Base-by-base conservation (phyloP, 495 filamentous ascomycete genomes). In the Talaromyces ruber region DNA sequence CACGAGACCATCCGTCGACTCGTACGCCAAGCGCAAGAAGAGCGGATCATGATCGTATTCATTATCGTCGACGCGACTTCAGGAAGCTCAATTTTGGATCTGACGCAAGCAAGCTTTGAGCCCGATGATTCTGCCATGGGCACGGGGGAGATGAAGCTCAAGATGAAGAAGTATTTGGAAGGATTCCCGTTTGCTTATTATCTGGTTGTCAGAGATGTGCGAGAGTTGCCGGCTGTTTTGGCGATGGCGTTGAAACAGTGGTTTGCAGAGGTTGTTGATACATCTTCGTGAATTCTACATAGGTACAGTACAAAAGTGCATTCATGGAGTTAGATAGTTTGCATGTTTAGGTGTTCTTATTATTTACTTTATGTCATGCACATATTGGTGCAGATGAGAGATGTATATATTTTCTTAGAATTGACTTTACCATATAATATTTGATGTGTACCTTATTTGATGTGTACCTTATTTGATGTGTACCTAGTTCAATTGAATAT, bases 31-130 rank as follows among this genome's bases (percentile, higher is more conserved):
- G 93, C 94, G 3, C 85, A 90, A 65, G 93, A 97, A 72, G 91
- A 97, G 72, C 79, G 91, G 9, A 93, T 99, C 67, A 97, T 99
- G 94, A 87, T 98, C 58, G 92, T 99, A 0, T 99, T 98, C 66
- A 88, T 99, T 54, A 88, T 99, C 64, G 88, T 98, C 64, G 94
- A 98, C 77, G 86, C 92, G 34, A 81, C 87, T 6, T 80, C 81
- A 67, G 72, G 80, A 43, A 81, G 83, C 66, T 85, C 82, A 51
- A 93, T 97, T 62, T 70, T 96, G 64, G 88, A 95, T 67, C 80
- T 97, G 67, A 89, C 85, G 65, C 83, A 89, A 68, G 92, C 90
- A 22, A 83, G 83, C 72, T 95, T 96, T 65, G 86, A 86, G 64
- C 75, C 81, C 6, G 85, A 90, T 72, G 70, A 53, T 7, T 51